Evolutionary conservation across 1,284 basidiomycete species (phyloP).

Genomic region (Rhizopogon parksii): DNA sequence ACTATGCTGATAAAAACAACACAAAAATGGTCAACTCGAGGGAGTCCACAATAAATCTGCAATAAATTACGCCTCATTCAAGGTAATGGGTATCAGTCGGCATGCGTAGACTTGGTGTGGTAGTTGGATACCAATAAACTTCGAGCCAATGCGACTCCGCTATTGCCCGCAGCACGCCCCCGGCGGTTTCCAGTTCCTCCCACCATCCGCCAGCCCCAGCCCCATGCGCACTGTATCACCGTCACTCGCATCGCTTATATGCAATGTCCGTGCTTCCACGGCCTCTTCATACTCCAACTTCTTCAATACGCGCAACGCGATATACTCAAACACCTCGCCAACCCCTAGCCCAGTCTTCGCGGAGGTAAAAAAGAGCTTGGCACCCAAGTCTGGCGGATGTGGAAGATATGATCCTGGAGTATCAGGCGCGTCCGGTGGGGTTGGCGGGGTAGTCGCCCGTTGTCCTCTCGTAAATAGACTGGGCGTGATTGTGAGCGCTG

Average conservation of each 20-base stretch:
- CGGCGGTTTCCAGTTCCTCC: conserved; percentile 5
- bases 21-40: too few relatives aligned
- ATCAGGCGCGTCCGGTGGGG: conserved; percentile 8
- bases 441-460: conserved; percentile 11
- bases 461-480: conserved; percentile 44
- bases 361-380: conserved; percentile 63
- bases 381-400: conserved; percentile 40
- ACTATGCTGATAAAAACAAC: too few relatives aligned
- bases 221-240: conserved; percentile 16
- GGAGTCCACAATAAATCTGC: neutral
- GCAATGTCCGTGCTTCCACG: conserved; percentile 20
- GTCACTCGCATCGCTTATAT: conserved; percentile 11
- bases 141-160: neutral
- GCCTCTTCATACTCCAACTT: conserved; percentile 59
- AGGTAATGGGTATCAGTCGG: neutral
- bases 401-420: conserved; percentile 16
- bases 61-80: neutral
- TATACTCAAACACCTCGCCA: conserved; percentile 59
- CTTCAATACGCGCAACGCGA: conserved; percentile 50
- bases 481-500: conserved; percentile 55
- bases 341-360: conserved; percentile 72
- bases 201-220: conserved; percentile 15
- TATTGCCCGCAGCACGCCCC: conserved; percentile 18
- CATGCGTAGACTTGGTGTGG: neutral
- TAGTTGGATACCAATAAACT: neutral